These are phyloP conservation scores for Sphaerobolus stellatus DNA, from an alignment of 1,284 basidiomycete genomes.

Conservation along the genomic window DNA sequence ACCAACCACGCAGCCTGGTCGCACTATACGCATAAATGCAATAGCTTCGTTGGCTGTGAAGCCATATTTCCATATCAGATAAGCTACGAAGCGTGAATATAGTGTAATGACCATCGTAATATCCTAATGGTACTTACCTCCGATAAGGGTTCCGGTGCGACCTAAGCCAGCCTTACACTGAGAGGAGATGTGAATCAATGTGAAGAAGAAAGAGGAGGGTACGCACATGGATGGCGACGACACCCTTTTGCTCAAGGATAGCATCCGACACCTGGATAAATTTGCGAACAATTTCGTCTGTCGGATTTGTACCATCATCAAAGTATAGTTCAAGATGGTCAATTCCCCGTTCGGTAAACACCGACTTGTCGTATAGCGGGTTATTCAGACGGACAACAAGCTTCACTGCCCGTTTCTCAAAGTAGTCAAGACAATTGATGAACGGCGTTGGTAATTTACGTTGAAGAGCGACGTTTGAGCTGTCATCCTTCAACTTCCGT, in stretches of 20 bases:
- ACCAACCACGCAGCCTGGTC: conserved; percentile 95
- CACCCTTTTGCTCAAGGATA: conserved; percentile 74
- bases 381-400: conserved; percentile 96
- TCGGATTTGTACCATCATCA: conserved; percentile 97
- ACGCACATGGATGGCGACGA: conserved; percentile 85
- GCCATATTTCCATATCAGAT: conserved; percentile 98
- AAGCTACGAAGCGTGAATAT: conserved; percentile 50
- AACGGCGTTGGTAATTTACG: conserved; percentile 77
- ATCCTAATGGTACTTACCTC: conserved; percentile 36
- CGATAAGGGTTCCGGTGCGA: conserved; percentile 92
- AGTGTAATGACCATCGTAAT: neutral
- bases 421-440: conserved; percentile 89
- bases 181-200: conserved; percentile 14
- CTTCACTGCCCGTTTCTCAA: conserved; percentile 83
- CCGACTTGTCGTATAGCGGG: conserved; percentile 84
- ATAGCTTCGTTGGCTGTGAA: conserved; percentile 98
- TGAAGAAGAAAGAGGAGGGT: conserved; percentile 15
- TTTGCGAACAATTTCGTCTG: conserved; percentile 88
- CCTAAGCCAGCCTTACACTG: conserved; percentile 94
- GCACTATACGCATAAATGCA: conserved; percentile 96
- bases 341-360: conserved; percentile 86
- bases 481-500: conserved; percentile 66
- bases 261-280: conserved; percentile 87
- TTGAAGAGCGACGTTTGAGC: conserved; percentile 58
- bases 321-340: conserved; percentile 93